Conservation (phyloP, 2,329 filamentous ascomycete species). For the Chaetomium sp. region DNA sequence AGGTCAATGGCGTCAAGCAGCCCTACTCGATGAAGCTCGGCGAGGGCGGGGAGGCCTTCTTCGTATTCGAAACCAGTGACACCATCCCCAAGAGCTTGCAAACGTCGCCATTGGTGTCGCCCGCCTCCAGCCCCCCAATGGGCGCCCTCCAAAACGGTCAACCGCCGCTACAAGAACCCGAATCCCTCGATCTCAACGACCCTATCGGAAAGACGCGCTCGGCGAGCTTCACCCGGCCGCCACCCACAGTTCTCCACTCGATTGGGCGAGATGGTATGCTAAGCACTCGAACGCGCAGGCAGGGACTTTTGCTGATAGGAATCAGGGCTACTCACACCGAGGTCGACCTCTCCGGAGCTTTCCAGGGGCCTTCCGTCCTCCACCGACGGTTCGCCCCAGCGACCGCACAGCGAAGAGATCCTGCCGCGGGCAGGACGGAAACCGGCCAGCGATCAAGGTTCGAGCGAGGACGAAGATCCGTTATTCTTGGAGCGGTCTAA, state of each 20-base stretch:
- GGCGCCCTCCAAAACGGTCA: slow-evolving; percentile 48
- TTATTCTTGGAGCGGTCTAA: slow-evolving; percentile 60
- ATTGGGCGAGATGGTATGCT: slow-evolving; percentile 42
- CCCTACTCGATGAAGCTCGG: slow-evolving; percentile 98
- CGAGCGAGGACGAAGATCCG: slow-evolving; percentile 44
- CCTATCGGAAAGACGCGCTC: slow-evolving; percentile 44
- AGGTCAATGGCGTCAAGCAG: slow-evolving; percentile 88
- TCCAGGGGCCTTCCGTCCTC: slow-evolving; percentile 50
- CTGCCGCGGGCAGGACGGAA: slow-evolving; percentile 51
- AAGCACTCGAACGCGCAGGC: background rate
- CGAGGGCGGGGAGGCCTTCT: slow-evolving; percentile 96
- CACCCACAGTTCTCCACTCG: slow-evolving; percentile 47
- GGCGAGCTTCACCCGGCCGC: slow-evolving; percentile 47
- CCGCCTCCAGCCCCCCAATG: slow-evolving; percentile 79
- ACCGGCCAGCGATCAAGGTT: slow-evolving; percentile 41
- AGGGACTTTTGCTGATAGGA: slow-evolving; percentile 27
- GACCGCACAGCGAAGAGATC: slow-evolving; percentile 59
- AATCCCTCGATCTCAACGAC: slow-evolving; percentile 67
- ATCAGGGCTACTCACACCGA: slow-evolving; percentile 54
- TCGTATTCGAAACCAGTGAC: slow-evolving; percentile 94
- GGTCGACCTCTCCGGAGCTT: slow-evolving; percentile 56
- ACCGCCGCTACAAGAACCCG: slow-evolving; percentile 65
- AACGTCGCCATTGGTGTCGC: slow-evolving; percentile 91
- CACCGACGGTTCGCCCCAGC: slow-evolving; percentile 54
- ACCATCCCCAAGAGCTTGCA: slow-evolving; percentile 91